Evolutionary conservation across 352 stramenopile genomes (phyloP), one percentile per base, ranked within the genome.

Genomic region (Globisporangium viniferum): DNA sequence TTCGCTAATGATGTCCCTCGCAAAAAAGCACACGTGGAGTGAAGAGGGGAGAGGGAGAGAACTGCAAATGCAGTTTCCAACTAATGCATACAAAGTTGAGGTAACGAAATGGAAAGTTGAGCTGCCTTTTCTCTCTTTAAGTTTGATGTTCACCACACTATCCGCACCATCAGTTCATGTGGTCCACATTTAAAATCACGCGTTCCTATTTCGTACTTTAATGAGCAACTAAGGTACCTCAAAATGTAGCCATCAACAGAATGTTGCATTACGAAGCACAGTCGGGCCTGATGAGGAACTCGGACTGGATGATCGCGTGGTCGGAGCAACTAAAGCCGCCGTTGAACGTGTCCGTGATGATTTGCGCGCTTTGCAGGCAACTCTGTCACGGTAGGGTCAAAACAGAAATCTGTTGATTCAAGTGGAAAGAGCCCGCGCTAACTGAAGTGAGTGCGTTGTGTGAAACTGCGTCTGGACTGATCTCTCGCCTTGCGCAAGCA

Each of bases 251-350:
- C 41, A 49, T 12, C 41, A 49, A 49, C 39, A 7, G 48, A 22
- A 22, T 12, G 12, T 15, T 29, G 18, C 29, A 2, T 12, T 61
- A 15, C 41, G 56, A 33, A 33, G 31, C 48, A 5, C 55, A 69
- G 29, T 49, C 44, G 6, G n/a, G 56, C 33, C 86, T 82, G 31
- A 91, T 70, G 62, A 80, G 87, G 62, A 94, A 92, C 46, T 78
- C 73, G 14, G 82, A 80, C 70, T 90, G 73, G 20, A 85, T 33
- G 0, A 83, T 71, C 10, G 84, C 84, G 64, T 94, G 84, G 63
- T 94, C 86, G 7, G 84, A 92, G 67, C 72, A 76, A 10, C 81
- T 78, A 63, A 73, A 91, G 22, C 77, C 75, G 8, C 77, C 75
- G 8, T 72, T 72, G 73, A 84, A 88, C 12, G 59, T 69, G 69